Conservation (phyloP, 1,284 basidiomycete species). For the Malassezia caprae region DNA sequence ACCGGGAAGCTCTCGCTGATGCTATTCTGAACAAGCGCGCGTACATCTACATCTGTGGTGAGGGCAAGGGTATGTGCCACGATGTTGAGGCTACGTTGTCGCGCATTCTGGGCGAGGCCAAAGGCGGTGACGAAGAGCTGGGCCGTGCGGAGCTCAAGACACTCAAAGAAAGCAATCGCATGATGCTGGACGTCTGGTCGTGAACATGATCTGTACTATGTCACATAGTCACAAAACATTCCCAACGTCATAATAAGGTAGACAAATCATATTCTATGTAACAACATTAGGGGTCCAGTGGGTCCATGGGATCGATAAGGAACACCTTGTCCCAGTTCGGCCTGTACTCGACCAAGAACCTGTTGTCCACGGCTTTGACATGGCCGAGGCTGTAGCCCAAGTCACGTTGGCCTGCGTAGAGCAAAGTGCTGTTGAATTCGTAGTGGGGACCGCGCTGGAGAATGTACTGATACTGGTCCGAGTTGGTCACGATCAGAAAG, state of each 20-base stretch:
- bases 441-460: background rate
- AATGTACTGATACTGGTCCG: constrained; percentile 1
- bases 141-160: constrained; percentile 81
- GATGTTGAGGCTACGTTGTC: constrained; percentile 79
- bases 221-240: background rate
- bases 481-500: background rate
- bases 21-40: constrained; percentile 85
- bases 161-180: constrained; percentile 77
- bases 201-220: background rate
- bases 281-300: background rate
- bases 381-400: background rate
- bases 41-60: constrained; percentile 67
- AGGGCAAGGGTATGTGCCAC: constrained; percentile 91
- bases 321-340: constrained; percentile 2
- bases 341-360: background rate
- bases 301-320: background rate
- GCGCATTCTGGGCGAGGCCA: constrained; percentile 80
- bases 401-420: background rate
- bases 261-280: background rate
- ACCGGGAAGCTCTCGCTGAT: constrained; percentile 59
- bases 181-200: constrained; percentile 48
- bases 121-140: constrained; percentile 68
- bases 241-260: background rate
- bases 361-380: background rate
- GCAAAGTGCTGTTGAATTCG: background rate